Conservation (phyloP, 1,284 basidiomycete species). For the Stereum hirsutum region DNA sequence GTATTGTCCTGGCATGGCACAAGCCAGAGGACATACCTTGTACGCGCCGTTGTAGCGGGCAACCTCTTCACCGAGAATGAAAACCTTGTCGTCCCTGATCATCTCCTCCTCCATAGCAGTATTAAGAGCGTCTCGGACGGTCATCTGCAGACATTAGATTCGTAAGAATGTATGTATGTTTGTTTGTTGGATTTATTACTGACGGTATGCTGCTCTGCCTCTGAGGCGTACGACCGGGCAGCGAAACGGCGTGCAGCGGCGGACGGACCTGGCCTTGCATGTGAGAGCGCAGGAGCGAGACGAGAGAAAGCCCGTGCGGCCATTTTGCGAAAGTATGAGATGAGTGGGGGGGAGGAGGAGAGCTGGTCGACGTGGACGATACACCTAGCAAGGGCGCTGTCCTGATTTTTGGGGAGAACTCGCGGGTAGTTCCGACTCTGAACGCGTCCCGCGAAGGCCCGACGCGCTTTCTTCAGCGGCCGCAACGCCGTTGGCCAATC, state of each 20-base stretch:
- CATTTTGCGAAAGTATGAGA: constrained; percentile 34
- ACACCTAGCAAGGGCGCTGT: not conserved
- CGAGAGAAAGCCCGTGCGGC: constrained; percentile 57
- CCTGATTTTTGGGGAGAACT: constrained; percentile 8
- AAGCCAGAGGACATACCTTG: constrained; percentile 53
- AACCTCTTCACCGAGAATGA: constrained; percentile 97
- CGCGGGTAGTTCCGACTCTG: constrained; percentile 10
- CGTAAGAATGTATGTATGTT: too few species aligned
- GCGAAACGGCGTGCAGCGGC: constrained; percentile 30
- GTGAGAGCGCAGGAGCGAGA: constrained; percentile 46
- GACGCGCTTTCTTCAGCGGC: not conserved
- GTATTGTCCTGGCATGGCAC: too few species aligned
- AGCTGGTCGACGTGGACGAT: constrained; percentile 11
- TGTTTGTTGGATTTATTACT: constrained; percentile 10
- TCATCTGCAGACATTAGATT: constrained; percentile 61
- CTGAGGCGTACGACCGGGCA: constrained; percentile 55
- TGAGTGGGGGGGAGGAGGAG: constrained; percentile 18
- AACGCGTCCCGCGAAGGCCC: constrained; percentile 2
- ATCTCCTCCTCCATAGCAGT: constrained; percentile 99
- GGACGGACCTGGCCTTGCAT: constrained; percentile 30
- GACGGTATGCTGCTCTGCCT: constrained; percentile 47
- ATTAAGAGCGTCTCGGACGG: constrained; percentile 97
- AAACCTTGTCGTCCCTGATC: constrained; percentile 92
- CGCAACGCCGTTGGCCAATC: constrained; percentile 10
- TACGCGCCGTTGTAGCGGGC: constrained; percentile 99